Evolutionary conservation across 495 filamentous ascomycete genomes (phyloP).

Genomic region (Cercophora samala): DNA sequence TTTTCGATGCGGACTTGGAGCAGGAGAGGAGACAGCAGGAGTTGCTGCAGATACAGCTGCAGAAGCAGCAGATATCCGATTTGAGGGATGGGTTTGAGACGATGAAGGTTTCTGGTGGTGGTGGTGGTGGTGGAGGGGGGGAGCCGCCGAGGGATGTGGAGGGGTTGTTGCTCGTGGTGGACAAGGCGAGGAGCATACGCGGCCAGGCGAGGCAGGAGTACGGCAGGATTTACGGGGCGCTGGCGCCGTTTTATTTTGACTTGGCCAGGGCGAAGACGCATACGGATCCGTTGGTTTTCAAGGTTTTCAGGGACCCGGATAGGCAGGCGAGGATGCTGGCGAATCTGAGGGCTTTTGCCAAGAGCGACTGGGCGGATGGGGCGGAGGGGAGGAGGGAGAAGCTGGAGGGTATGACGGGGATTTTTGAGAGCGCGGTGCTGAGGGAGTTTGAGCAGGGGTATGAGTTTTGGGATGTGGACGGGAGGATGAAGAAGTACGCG

Average conservation of each 20-base stretch:
- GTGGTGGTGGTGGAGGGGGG: constrained; percentile 1
- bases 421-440: constrained; percentile 88
- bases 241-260: constrained; percentile 86
- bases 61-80: constrained; percentile 16
- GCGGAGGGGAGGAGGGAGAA: constrained; percentile 67
- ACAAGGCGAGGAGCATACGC: constrained; percentile 69
- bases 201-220: constrained; percentile 87
- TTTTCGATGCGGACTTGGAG: constrained; percentile 66
- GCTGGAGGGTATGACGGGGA: constrained; percentile 67
- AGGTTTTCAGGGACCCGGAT: constrained; percentile 79
- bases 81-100: constrained; percentile 67
- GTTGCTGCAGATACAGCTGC: constrained; percentile 12
- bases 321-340: constrained; percentile 84
- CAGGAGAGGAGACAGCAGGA: constrained; percentile 48
- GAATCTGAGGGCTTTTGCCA: constrained; percentile 72
- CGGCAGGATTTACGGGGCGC: constrained; percentile 80
- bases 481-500: constrained; percentile 82
- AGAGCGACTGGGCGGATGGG: constrained; percentile 73
- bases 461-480: constrained; percentile 84
- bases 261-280: constrained; percentile 69
- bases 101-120: constrained; percentile 44
- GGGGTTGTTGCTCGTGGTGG: constrained; percentile 62
- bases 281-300: constrained; percentile 77
- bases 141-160: constrained; percentile 50
- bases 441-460: constrained; percentile 90